phyloP scores from a whole-genome alignment of 2,329 filamentous ascomycete species.

The Zelopaecilomyces penicillatus region DNA sequence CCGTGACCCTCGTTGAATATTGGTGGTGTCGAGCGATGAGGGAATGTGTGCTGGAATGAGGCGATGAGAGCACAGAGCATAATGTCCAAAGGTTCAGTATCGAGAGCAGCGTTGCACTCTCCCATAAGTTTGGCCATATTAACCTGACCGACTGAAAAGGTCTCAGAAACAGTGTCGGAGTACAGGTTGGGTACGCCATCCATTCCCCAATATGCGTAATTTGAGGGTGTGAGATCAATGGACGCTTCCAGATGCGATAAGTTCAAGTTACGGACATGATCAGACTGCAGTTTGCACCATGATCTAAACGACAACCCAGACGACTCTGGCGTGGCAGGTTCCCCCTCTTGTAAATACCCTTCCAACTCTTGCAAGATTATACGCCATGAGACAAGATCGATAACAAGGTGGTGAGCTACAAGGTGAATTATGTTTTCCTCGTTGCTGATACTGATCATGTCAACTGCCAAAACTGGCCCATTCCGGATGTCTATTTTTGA shows the following conservation, averaged over 20 bases:
- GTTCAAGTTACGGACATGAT: background rate
- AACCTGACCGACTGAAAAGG: background rate
- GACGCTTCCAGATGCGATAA: background rate
- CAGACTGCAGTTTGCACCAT: background rate
- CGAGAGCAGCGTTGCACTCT: background rate
- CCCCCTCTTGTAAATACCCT: conserved; percentile 18
- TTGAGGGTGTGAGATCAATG: background rate
- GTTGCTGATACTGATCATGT: conserved; percentile 8
- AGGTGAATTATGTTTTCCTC: conserved; percentile 15
- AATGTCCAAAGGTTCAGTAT: background rate
- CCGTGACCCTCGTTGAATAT: conserved; percentile 21
- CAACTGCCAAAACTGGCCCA: conserved; percentile 6
- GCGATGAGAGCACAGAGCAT: background rate
- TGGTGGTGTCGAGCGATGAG: background rate
- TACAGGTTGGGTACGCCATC: background rate
- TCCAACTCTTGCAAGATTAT: conserved; percentile 33
- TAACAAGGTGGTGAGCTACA: conserved; percentile 23
- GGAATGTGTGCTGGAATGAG: background rate
- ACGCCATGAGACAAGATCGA: conserved; percentile 36
- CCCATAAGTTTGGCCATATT: background rate
- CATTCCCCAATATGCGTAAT: background rate
- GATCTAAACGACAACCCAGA: background rate
- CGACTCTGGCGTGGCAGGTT: background rate
- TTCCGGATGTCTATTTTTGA: background rate
- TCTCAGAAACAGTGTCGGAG: background rate